A percentile compares a stretch with the other conserved stretches of the same genome.
These are phyloP conservation scores for Cercospora zeina DNA, from an alignment of 2,329 filamentous ascomycete genomes.

Conservation along the genomic window DNA sequence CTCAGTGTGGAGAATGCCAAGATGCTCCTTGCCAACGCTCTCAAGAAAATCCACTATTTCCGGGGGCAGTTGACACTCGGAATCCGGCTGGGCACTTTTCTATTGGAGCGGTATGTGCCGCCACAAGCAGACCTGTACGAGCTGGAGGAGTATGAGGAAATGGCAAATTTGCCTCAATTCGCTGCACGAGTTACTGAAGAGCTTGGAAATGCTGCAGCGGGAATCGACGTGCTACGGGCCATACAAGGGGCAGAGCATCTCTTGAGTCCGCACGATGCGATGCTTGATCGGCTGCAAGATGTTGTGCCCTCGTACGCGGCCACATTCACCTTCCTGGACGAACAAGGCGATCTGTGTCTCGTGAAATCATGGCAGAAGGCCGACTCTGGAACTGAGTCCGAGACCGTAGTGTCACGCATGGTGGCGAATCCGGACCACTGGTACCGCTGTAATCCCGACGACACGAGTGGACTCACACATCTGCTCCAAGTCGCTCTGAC, in stretches of 20 bases:
- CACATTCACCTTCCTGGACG: constrained; percentile 35
- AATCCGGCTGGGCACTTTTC: constrained; percentile 42
- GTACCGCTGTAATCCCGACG: constrained; percentile 32
- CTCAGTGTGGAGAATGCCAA: constrained; percentile 22
- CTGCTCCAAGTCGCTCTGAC: constrained; percentile 36
- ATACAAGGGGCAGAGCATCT: constrained; percentile 29
- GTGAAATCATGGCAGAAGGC: constrained; percentile 33
- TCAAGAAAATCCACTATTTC: constrained; percentile 40
- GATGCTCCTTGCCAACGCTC: constrained; percentile 28
- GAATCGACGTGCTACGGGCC: constrained; percentile 26
- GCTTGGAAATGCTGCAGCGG: constrained; percentile 34
- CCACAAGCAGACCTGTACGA: constrained; percentile 29
- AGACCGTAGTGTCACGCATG: constrained; percentile 11
- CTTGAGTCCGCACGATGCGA: constrained; percentile 31
- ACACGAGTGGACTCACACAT: constrained; percentile 24
- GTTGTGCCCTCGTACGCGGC: constrained; percentile 37
- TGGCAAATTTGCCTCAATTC: constrained; percentile 38
- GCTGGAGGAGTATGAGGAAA: constrained; percentile 38
- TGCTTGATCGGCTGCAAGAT: constrained; percentile 28
- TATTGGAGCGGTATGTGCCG: constrained; percentile 32
- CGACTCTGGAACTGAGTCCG: background rate
- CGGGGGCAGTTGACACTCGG: constrained; percentile 40
- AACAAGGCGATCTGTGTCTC: constrained; percentile 32
- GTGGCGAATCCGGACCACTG: constrained; percentile 27
- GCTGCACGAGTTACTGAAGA: constrained; percentile 37